Evolutionary conservation across 2,329 filamentous ascomycete species (phyloP).

Genomic region (Fusarium sp.): DNA sequence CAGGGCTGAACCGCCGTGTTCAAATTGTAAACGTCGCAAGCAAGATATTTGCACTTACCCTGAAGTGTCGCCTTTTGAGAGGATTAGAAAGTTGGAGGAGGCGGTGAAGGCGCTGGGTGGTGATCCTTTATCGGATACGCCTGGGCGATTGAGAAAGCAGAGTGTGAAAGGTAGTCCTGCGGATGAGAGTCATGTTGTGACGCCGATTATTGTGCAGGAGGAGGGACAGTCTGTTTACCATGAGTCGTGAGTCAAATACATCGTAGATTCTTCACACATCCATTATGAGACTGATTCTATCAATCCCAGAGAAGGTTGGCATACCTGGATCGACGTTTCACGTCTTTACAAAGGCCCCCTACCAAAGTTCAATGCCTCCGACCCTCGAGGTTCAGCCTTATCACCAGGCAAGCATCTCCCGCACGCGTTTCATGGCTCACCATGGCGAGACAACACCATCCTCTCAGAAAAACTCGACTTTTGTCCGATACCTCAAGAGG

Average conservation of each 20-base stretch:
- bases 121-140: neutral
- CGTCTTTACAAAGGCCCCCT: slow-evolving; percentile 6
- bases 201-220: slow-evolving; percentile 11
- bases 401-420: slow-evolving; percentile 11
- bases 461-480: neutral
- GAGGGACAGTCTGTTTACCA: slow-evolving; percentile 11
- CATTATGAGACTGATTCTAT: accelerated
- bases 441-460: neutral
- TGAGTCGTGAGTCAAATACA: slow-evolving; percentile 7
- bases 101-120: slow-evolving; percentile 11
- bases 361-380: neutral
- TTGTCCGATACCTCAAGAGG: neutral
- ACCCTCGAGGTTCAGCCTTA: slow-evolving; percentile 2
- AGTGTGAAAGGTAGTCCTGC: neutral
- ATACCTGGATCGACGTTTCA: neutral
- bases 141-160: neutral
- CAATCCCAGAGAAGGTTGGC: slow-evolving; percentile 2
- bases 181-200: neutral
- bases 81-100: slow-evolving; percentile 16
- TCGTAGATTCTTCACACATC: accelerated
- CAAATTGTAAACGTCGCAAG: slow-evolving; percentile 22
- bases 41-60: slow-evolving; percentile 19
- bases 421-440: slow-evolving; percentile 15
- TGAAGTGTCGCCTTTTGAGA: slow-evolving; percentile 5
- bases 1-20: slow-evolving; percentile 15